Base-by-base conservation (phyloP, 345 rosid species). In the Lumnitzera littorea region DNA sequence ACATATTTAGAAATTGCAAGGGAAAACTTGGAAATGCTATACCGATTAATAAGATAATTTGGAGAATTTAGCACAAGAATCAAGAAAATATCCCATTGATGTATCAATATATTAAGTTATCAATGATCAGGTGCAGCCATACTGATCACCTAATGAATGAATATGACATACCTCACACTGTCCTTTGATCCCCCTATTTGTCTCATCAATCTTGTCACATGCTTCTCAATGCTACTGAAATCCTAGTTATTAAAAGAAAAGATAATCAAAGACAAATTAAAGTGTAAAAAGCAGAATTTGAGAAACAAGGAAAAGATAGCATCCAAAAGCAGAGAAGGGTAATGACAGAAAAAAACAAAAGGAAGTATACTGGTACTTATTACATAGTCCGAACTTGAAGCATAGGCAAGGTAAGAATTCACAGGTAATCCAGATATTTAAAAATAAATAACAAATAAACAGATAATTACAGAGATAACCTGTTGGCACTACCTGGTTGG, bases 141-240 rank as follows among this genome's bases (percentile, higher is more conserved):
- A 36, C 7, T 36, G 43, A 36, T 36, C 43, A 36, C 7, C 43
- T 23, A 50, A 61, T 20, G 12, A 66, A 57, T 62, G 24, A 9
- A 62, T 69, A 53, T 65, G 52, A 48, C 75, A 62, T 73, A 94
- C 99, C 84, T 81, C 50, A 90, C 91, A 65, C 77, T 90, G 31
- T 90, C 91, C 71, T 65, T 74, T 63, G 72, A 74, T 50, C 86
- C 90, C 68, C 82, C 68, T 62, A 89, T 88, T 76, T 84, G 91
- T 70, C 70, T 82, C 60, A 83, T 67, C 67, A 72, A 60, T 76
- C 95, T 87, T 54, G 73, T 67, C 61, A 94, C 75, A 58, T 71
- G 82, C 61, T 79, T 80, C 65, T 84, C 88, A 61, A 72, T 71
- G 66, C 77, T 74, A 75, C 82, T 64, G 70, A 85, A 87, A 77